Percentiles rank a stretch among this genome's conserved stretches.
Conservation (phyloP, 371 early-diverging fungal genomes). For the Ordospora colligata region DNA sequence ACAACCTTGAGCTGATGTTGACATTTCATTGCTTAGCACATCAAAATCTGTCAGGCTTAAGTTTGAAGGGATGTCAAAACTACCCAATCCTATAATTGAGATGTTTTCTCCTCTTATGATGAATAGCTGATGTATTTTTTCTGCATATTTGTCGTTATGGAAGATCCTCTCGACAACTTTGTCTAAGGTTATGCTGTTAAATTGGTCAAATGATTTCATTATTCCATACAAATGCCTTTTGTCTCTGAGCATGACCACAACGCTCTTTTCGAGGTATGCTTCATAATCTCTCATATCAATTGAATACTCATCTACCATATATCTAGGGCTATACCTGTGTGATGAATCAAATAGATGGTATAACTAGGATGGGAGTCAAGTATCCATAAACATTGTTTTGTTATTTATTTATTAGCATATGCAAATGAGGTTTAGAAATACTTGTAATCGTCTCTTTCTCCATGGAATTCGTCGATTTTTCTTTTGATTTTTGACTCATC, state of each 20-base stretch:
- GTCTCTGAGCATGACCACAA: conserved; percentile 52
- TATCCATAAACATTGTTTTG: background rate
- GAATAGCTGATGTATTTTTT: conserved; percentile 48
- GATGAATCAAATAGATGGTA: background rate
- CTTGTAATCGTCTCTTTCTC: conserved; percentile 47
- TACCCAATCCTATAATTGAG: conserved; percentile 41
- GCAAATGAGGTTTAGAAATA: background rate
- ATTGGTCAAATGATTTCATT: conserved; percentile 62
- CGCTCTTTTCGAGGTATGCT: conserved; percentile 55
- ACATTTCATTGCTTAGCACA: background rate
- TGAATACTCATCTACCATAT: background rate
- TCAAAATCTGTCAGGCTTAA: background rate
- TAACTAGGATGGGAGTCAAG: no score
- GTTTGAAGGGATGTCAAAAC: background rate
- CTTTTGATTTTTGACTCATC: conserved; percentile 89
- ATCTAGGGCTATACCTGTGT: background rate
- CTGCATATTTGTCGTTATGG: conserved; percentile 44
- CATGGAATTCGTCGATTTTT: conserved; percentile 75
- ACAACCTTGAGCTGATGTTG: background rate
- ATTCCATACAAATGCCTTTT: conserved; percentile 50
- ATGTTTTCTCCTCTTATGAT: conserved; percentile 61
- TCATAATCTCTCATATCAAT: conserved; percentile 39
- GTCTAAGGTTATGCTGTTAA: conserved; percentile 58
- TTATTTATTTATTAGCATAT: background rate
- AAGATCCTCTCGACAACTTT: conserved; percentile 43